phyloP scores from a whole-genome alignment of 2,329 filamentous ascomycete species.

The Scytalidium lignicola region DNA sequence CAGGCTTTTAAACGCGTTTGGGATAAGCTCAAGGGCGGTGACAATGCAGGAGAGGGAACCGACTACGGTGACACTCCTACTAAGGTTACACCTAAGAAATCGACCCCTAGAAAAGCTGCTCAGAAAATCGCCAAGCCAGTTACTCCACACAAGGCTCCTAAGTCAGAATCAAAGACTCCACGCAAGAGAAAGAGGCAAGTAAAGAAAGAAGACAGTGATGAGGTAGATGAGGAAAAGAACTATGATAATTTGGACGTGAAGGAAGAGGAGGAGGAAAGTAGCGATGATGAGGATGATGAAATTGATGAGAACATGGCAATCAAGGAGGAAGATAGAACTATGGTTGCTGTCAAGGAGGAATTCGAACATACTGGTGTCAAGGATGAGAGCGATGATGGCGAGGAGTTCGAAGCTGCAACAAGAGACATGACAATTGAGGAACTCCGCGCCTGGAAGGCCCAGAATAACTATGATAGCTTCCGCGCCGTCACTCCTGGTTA shows the following conservation, averaged over 20 bases:
- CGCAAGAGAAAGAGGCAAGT: not conserved
- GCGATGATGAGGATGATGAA: not conserved
- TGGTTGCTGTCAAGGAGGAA: not conserved
- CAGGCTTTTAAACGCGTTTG: constrained; percentile 14
- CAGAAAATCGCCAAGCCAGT: not conserved
- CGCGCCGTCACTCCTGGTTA: not conserved
- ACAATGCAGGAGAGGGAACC: too few species aligned
- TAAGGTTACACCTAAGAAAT: not conserved
- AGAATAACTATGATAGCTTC: constrained; percentile 3
- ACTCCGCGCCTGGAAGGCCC: constrained; percentile 2
- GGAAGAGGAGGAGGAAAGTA: not conserved
- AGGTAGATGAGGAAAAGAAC: not conserved
- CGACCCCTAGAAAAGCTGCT: not conserved
- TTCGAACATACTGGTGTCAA: constrained; percentile 8
- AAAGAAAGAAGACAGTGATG: not conserved
- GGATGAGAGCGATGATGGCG: constrained; percentile 22
- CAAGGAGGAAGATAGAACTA: not conserved
- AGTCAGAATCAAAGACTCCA: not conserved
- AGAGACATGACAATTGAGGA: constrained; percentile 6
- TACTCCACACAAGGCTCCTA: not conserved
- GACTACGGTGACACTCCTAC: too few species aligned
- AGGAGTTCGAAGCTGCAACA: constrained; percentile 4
- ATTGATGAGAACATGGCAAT: not conserved
- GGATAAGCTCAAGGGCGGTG: constrained; percentile 13
- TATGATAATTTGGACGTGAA: not conserved